phyloP scores from a whole-genome alignment of 805 yeast species.

The Metschnikowia lachancei region DNA sequence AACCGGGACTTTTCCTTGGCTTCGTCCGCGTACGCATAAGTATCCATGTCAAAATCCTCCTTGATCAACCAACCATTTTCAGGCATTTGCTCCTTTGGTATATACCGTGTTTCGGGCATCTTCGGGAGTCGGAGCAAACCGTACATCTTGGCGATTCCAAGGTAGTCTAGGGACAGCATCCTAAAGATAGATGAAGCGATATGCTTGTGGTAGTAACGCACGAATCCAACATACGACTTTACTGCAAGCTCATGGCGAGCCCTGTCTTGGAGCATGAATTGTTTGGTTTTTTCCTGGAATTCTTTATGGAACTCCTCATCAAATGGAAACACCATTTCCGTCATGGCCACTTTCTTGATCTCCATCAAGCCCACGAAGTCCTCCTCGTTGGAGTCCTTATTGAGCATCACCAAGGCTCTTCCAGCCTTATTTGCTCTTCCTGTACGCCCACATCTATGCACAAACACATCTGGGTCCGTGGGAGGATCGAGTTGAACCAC shows the following conservation, averaged over 20 bases:
- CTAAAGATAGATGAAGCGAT: slow-evolving; percentile 86
- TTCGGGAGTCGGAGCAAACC: slow-evolving; percentile 82
- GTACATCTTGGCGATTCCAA: slow-evolving; percentile 69
- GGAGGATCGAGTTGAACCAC: slow-evolving; percentile 97
- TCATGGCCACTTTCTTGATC: slow-evolving; percentile 59
- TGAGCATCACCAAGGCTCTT: slow-evolving; percentile 69
- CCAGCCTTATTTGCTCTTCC: slow-evolving; percentile 90
- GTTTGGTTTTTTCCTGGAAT: slow-evolving; percentile 26
- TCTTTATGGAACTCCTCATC: slow-evolving; percentile 27
- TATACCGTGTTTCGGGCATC: slow-evolving; percentile 82
- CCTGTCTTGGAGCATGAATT: slow-evolving; percentile 71
- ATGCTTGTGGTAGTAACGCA: slow-evolving; percentile 84
- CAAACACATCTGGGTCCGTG: slow-evolving; percentile 83
- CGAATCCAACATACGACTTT: slow-evolving; percentile 76
- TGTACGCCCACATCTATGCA: slow-evolving; percentile 93
- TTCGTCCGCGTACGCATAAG: slow-evolving; percentile 60
- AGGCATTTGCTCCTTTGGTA: slow-evolving; percentile 50
- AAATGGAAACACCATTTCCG: slow-evolving; percentile 32
- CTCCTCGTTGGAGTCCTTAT: slow-evolving; percentile 69
- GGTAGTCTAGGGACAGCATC: slow-evolving; percentile 63
- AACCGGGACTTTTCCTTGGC: slow-evolving; percentile 62
- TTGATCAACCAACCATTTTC: slow-evolving; percentile 71
- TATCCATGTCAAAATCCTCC: slow-evolving; percentile 62
- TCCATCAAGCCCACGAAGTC: slow-evolving; percentile 77
- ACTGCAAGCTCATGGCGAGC: slow-evolving; percentile 80